Percentiles rank a stretch among this genome's conserved stretches.
These are phyloP conservation scores for Artemisia argyi DNA, from an alignment of 129 eudicot species.

Conservation along the genomic window DNA sequence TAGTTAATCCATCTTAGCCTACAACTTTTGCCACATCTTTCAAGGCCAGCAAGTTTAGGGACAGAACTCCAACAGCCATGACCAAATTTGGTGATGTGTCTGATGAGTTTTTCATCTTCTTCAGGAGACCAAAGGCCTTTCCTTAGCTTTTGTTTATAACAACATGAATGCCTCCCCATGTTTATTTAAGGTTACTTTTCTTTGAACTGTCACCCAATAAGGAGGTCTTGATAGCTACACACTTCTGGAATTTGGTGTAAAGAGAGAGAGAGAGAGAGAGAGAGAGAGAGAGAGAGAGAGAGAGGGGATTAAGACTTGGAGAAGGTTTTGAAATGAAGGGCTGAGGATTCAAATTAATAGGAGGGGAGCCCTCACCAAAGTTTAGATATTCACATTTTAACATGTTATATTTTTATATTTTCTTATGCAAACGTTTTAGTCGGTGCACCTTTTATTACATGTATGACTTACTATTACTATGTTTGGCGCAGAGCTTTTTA, in stretches of 20 bases:
- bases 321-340: constrained; percentile 63
- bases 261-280: constrained; percentile 28
- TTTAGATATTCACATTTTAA: constrained; percentile 12
- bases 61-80: constrained; percentile 99
- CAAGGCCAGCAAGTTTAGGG: constrained; percentile 94
- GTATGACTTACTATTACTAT: too few relatives aligned
- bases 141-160: constrained; percentile 93
- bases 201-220: constrained; percentile 43
- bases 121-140: constrained; percentile 99
- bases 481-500: too few relatives aligned
- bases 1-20: constrained; percentile 94
- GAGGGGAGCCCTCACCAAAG: constrained; percentile 27
- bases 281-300: constrained; percentile 31
- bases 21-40: constrained; percentile 95
- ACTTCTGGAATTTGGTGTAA: constrained; percentile 3
- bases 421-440: neutral
- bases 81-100: constrained; percentile 76
- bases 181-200: constrained; percentile 39
- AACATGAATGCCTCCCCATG: constrained; percentile 99
- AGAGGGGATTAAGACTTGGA: constrained; percentile 31
- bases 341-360: constrained; percentile 72
- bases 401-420: neutral
- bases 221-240: constrained; percentile 17
- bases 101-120: constrained; percentile 94
- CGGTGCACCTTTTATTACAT: neutral